These are phyloP conservation scores for Amaranthus hypochondriacus DNA, from an alignment of 148 eudicot genomes.

Conservation along the genomic window DNA sequence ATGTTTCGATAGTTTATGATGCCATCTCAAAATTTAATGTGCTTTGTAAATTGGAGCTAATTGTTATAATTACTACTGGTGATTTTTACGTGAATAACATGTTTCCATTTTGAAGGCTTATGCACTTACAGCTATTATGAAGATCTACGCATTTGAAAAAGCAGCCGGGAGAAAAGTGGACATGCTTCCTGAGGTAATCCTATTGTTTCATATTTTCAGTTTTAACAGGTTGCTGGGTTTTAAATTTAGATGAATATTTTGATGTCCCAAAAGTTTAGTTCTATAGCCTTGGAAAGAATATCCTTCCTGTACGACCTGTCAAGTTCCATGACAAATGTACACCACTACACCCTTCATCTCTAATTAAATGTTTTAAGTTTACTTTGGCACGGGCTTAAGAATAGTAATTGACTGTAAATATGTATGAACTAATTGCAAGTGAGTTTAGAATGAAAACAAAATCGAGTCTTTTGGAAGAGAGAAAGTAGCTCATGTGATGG, in stretches of 20 bases:
- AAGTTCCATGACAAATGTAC: too few relatives aligned
- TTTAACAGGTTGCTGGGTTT: too few relatives aligned
- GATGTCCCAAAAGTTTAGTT: background rate
- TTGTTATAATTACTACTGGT: background rate
- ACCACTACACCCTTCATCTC: background rate
- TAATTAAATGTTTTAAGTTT: background rate
- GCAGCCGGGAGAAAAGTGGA: constrained; percentile 86
- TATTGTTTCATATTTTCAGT: background rate
- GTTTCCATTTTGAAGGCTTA: constrained; percentile 55
- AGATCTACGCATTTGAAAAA: constrained; percentile 80
- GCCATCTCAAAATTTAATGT: background rate
- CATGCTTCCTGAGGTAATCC: constrained; percentile 77
- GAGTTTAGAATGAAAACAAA: too few relatives aligned
- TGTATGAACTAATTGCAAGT: background rate
- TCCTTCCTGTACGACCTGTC: background rate
- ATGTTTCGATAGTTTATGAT: background rate
- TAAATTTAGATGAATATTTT: too few relatives aligned
- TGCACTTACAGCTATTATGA: constrained; percentile 86
- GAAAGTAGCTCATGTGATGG: too few relatives aligned
- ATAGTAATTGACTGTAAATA: background rate
- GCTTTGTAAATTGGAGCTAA: background rate
- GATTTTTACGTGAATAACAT: background rate
- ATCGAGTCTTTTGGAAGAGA: too few relatives aligned
- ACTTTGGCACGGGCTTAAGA: background rate
- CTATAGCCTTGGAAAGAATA: background rate